A percentile compares a stretch with the other conserved stretches of the same genome.
Conservation (phyloP, 2,329 filamentous ascomycete species). For the Xylariaceae sp. region DNA sequence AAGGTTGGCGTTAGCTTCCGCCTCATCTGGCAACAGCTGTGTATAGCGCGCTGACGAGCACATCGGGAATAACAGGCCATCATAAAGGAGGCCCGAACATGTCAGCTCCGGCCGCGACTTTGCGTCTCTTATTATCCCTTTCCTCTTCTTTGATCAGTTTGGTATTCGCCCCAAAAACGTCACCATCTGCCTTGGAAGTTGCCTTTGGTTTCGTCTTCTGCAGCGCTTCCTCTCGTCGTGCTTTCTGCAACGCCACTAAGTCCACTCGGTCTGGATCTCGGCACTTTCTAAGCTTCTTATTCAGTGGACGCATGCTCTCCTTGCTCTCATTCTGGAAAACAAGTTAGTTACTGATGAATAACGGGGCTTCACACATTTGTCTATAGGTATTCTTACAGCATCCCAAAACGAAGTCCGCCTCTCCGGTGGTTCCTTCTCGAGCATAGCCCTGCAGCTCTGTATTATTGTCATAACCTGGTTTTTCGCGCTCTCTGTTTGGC, state of each 20-base stretch:
- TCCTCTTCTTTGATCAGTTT: slow-evolving; percentile 32
- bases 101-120: slow-evolving; percentile 23
- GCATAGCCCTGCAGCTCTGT: slow-evolving; percentile 46
- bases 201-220: slow-evolving; percentile 36
- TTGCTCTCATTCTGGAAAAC: slow-evolving; percentile 39
- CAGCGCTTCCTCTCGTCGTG: slow-evolving; percentile 50
- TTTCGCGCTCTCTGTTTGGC: slow-evolving; percentile 21
- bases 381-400: slow-evolving; percentile 35
- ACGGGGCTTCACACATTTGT: too few relatives aligned
- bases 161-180: slow-evolving; percentile 41
- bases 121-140: slow-evolving; percentile 36
- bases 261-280: slow-evolving; percentile 70
- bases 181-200: slow-evolving; percentile 38
- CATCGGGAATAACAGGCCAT: slow-evolving; percentile 3
- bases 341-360: slow-evolving; percentile 9
- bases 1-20: too few relatives aligned
- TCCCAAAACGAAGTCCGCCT: slow-evolving; percentile 50
- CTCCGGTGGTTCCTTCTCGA: slow-evolving; percentile 53
- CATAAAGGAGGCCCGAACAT: slow-evolving; percentile 26
- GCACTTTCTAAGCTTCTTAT: slow-evolving; percentile 67
- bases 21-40: too few relatives aligned
- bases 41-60: too few relatives aligned
- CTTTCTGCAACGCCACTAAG: slow-evolving; percentile 62
- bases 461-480: slow-evolving; percentile 48
- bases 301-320: slow-evolving; percentile 50